A percentile compares a stretch with the other conserved stretches of the same genome.
Evolutionary conservation across 2,329 filamentous ascomycete genomes (phyloP).

Genomic region (Aspergillus pseudonomiae): DNA sequence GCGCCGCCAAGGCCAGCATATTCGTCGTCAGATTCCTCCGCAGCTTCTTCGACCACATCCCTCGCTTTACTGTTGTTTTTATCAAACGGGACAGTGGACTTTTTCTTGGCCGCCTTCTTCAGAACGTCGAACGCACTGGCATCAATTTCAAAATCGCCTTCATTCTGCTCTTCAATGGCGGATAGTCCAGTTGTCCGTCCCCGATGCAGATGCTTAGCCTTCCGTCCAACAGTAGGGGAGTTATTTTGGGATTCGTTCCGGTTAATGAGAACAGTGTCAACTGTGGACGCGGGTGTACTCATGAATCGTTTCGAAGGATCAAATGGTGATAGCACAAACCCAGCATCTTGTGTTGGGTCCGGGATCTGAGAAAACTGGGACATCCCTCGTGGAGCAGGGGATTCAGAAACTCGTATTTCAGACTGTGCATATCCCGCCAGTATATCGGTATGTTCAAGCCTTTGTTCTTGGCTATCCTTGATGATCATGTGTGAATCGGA

Average conservation of each 20-base stretch:
- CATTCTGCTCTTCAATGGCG: slow-evolving; percentile 48
- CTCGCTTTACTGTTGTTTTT: slow-evolving; percentile 86
- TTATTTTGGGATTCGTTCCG: slow-evolving; percentile 48
- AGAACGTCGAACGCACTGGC: slow-evolving; percentile 69
- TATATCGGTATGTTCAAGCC: slow-evolving; percentile 49
- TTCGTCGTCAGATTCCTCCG: slow-evolving; percentile 96
- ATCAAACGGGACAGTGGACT: slow-evolving; percentile 66
- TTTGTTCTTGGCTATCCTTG: slow-evolving; percentile 58
- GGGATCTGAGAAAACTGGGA: slow-evolving; percentile 72
- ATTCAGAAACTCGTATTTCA: slow-evolving; percentile 39
- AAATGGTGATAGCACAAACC: slow-evolving; percentile 74
- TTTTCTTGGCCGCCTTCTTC: slow-evolving; percentile 63
- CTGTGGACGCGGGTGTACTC: slow-evolving; percentile 66
- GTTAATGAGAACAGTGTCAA: slow-evolving; percentile 66
- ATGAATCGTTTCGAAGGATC: slow-evolving; percentile 67
- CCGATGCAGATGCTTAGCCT: slow-evolving; percentile 58
- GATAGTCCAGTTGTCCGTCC: slow-evolving; percentile 48
- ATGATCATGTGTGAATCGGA: slow-evolving; percentile 65
- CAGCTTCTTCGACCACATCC: slow-evolving; percentile 87
- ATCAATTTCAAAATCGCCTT: slow-evolving; percentile 40
- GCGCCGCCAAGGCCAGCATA: slow-evolving; percentile 91
- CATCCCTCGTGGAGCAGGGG: slow-evolving; percentile 38
- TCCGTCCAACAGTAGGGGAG: slow-evolving; percentile 67
- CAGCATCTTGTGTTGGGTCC: slow-evolving; percentile 79
- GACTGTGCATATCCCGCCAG: slow-evolving; percentile 40